Conservation (phyloP, 176 grass and related monocot genomes). For the Oryza longistaminata region DNA sequence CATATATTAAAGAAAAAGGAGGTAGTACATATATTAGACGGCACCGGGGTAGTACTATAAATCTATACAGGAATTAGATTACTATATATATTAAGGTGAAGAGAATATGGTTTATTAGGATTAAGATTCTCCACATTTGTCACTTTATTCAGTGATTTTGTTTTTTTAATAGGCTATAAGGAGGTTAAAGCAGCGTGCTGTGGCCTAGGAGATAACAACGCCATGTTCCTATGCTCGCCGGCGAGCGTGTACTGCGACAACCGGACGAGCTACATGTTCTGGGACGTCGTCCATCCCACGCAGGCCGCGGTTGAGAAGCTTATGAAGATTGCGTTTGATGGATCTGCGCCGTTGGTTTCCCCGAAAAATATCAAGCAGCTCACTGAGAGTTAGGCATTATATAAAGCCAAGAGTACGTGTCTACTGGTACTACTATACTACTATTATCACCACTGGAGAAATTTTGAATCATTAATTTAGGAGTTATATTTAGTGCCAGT, state of each 20-base stretch:
- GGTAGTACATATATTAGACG: too few relatives aligned
- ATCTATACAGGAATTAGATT: too few relatives aligned
- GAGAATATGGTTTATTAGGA: too few relatives aligned
- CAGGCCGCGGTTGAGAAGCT: conserved; percentile 42
- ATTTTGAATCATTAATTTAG: too few relatives aligned
- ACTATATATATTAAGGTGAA: too few relatives aligned
- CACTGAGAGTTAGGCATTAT: not conserved
- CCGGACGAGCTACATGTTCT: conserved; percentile 51
- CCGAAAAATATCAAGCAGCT: conserved; percentile 45
- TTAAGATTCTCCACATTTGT: too few relatives aligned
- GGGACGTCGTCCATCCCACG: conserved; percentile 67
- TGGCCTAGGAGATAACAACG: conserved; percentile 49
- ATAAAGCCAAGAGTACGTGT: too few relatives aligned
- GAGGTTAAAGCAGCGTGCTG: conserved; percentile 63
- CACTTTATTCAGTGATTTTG: not conserved
- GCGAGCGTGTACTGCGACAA: conserved; percentile 44
- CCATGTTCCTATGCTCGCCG: conserved; percentile 42
- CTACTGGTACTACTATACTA: too few relatives aligned
- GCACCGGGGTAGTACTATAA: too few relatives aligned
- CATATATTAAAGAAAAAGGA: too few relatives aligned
- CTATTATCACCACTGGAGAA: too few relatives aligned
- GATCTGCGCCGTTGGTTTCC: conserved; percentile 42
- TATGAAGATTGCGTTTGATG: conserved; percentile 37
- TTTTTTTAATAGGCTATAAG: conserved; percentile 35
- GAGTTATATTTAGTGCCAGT: too few relatives aligned